phyloP scores from a whole-genome alignment of 257 asterid species.

The Linaria vulgaris region DNA sequence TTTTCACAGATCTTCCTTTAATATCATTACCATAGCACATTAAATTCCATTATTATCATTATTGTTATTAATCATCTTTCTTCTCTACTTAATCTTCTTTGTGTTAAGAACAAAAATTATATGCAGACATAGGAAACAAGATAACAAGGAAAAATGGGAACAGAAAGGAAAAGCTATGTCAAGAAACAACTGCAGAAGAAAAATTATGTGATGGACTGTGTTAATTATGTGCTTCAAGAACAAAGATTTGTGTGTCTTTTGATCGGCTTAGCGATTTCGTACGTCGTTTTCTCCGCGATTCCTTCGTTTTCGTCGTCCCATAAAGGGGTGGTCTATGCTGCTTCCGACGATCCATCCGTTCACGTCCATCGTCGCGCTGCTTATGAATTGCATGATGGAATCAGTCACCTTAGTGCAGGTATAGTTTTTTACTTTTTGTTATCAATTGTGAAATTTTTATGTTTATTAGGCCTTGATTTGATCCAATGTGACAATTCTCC shows the following conservation, averaged over 20 bases:
- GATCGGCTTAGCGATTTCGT: constrained; percentile 49
- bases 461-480: not conserved
- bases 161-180: constrained; percentile 26
- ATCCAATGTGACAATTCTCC: not conserved
- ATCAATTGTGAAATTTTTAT: not conserved
- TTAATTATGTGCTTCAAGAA: constrained; percentile 48
- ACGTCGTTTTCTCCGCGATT: constrained; percentile 26
- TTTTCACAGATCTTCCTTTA: not conserved
- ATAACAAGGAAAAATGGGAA: constrained; percentile 30
- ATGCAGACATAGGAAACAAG: not conserved
- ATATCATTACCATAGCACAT: too few relatives aligned
- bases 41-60: not conserved
- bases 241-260: constrained; percentile 56
- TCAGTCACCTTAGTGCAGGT: constrained; percentile 43
- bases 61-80: too few relatives aligned
- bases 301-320: constrained; percentile 23
- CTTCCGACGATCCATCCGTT: constrained; percentile 24
- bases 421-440: not conserved
- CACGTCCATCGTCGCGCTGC: constrained; percentile 25
- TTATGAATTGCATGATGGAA: constrained; percentile 26
- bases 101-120: not conserved
- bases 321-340: constrained; percentile 23
- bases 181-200: constrained; percentile 19
- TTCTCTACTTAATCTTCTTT: constrained; percentile 12
- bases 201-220: constrained; percentile 26